Evolutionary conservation across 495 filamentous ascomycete species (phyloP), one percentile per base, ranked within the genome.

Genomic region (Cercophora samala): DNA sequence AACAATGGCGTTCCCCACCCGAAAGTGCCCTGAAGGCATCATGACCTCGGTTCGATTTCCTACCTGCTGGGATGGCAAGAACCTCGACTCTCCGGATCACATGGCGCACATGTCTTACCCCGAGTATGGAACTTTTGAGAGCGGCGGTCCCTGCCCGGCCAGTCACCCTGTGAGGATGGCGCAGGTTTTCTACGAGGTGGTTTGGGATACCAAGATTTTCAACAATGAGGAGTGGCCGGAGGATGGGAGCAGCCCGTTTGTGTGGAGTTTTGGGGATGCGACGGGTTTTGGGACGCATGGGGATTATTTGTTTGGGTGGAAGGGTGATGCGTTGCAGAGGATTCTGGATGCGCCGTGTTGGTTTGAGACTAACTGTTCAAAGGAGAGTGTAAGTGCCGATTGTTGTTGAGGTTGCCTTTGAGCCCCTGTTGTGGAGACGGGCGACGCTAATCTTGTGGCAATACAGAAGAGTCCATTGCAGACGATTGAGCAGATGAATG

Each of bases 71-170:
- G 84, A 87, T 69, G 85, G 84, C 56, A 80, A 82, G 73, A 84
- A 84, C 68, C 76, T 86, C 8, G 84, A 85, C 72, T 83, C 79
- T 63, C 78, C 81, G 17, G 82, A 87, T 73, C 85, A 86, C 73
- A 77, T 80, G 60, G 78, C 79, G 2, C 85, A 87, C 74, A 82
- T 82, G 79, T 80, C 69, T 67, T 77, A 76, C 71, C 80, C 78
- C 29, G 66, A 69, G 4, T 66, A 19, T 62, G 75, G 76, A 25
- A 77, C 76, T 21, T 80, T 80, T 64, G 66, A 63, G 51, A 72
- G 73, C 55, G 78, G 76, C 8, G 74, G 73, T 4, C 59, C 78
- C 4, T 85, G 83, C 74, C 83, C 83, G 8, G 68, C 73, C 2
- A 78, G 79, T 4, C 82, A 84, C 70, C 82, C 82, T 4, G 76